Evolutionary conservation across 2,329 filamentous ascomycete species (phyloP).

Genomic region (Septoria petroselini): DNA sequence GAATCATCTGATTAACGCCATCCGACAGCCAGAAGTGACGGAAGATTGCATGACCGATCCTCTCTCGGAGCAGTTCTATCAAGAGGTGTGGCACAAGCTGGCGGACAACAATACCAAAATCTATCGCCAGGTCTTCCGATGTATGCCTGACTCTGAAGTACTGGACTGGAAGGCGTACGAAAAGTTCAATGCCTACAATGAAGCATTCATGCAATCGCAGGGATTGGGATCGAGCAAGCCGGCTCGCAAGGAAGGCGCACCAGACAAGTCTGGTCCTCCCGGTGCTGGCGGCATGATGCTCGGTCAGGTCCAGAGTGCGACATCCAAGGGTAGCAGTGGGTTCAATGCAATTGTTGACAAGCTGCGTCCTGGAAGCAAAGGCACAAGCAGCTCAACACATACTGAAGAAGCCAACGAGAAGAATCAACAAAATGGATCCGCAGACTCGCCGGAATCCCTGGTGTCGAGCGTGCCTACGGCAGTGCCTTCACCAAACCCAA

Average conservation of each 20-base stretch:
- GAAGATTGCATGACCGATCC: slow-evolving; percentile 96
- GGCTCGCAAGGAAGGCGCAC: slow-evolving; percentile 48
- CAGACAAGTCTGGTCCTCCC: slow-evolving; percentile 50
- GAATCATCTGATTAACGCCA: slow-evolving; percentile 58
- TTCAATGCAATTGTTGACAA: slow-evolving; percentile 36
- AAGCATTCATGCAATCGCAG: slow-evolving; percentile 69
- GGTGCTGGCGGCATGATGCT: slow-evolving; percentile 39
- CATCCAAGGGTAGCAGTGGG: slow-evolving; percentile 25
- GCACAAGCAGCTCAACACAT: slow-evolving; percentile 24
- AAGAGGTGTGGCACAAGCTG: slow-evolving; percentile 81
- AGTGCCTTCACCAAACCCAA: slow-evolving; percentile 30
- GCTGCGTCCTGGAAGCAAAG: slow-evolving; percentile 35
- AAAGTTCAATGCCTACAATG: slow-evolving; percentile 73
- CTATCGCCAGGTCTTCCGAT: slow-evolving; percentile 89
- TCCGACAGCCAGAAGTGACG: slow-evolving; percentile 70
- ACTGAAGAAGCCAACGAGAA: slow-evolving; percentile 32
- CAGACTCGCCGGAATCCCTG: slow-evolving; percentile 28
- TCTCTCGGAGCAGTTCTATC: slow-evolving; percentile 73
- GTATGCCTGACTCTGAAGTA: slow-evolving; percentile 94
- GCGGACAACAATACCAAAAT: slow-evolving; percentile 95
- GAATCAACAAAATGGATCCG: slow-evolving; percentile 14
- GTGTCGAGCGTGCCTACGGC: slow-evolving; percentile 32
- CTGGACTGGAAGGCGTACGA: slow-evolving; percentile 91
- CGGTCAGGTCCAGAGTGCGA: slow-evolving; percentile 11
- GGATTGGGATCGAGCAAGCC: slow-evolving; percentile 52